Base-by-base conservation (phyloP, 1,139 yeast species). In the Geotrichum carabidarum region DNA sequence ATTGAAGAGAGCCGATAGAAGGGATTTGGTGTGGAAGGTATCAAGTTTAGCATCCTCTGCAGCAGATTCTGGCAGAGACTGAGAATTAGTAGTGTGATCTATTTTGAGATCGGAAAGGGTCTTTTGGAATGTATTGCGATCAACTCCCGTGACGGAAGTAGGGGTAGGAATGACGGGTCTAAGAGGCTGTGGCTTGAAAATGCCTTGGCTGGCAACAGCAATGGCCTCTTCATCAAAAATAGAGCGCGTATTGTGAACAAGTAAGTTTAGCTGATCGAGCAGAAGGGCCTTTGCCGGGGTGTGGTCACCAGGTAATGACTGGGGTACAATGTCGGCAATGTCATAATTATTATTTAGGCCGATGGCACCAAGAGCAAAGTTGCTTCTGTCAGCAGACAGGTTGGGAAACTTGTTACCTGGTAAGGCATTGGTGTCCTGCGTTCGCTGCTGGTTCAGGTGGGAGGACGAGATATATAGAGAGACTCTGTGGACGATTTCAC, bases 1-100 rank as follows among this genome's bases (percentile, higher is more conserved):
- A 45, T 59, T 60, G 57, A 64, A 67, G 40, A 72, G 66, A 36
- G 55, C 58, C 7, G 57, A 38, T 3, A 56, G 44, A 9, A 56
- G 45, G 14, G 53, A 44, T 30, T 49, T 55, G 18, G 54, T 36
- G 35, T 50, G 54, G 34, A 42, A 14, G 32, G 44, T 4, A 22
- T 32, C 54, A 30, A 15, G 18, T 11, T 36, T 32, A 34, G 35
- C 14, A 15, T 32, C 41, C n/a, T 42, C 51, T 8, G 17, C 9
- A 8, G 8, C 22, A 27, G 22, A 11, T 4, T n/a, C 34, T 7
- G 44, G 27, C 8, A 17, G 9, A 41, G 44, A 7, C 5, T n/a
- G 7, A 31, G 9, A 27, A 12, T 11, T 35, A 30, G 11, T 7
- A 6, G 50, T 4, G 27, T 14, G 46, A 14, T 32, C 11, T 17